These are phyloP conservation scores for Cladosporium halotolerans DNA, from an alignment of 2,329 filamentous ascomycete species.

Conservation along the genomic window DNA sequence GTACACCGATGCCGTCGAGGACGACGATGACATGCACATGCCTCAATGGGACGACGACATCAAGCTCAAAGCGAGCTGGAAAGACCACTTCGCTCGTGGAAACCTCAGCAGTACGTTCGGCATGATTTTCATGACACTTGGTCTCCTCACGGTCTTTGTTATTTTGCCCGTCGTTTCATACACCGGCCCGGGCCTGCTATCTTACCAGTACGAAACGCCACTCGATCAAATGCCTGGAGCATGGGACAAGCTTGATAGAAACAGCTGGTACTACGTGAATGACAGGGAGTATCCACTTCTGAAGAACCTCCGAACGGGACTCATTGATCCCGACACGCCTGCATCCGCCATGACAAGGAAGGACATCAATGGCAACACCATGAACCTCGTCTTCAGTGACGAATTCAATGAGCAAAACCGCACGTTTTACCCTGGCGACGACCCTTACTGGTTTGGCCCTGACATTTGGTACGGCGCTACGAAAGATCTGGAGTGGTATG, in stretches of 20 bases:
- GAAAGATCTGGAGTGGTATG: constrained; percentile 56
- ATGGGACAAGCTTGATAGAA: constrained; percentile 3
- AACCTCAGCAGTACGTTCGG: constrained; percentile 40
- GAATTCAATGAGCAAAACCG: constrained; percentile 63
- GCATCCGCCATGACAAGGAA: constrained; percentile 50
- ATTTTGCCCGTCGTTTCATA: constrained; percentile 46
- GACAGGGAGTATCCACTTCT: constrained; percentile 35
- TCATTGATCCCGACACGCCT: constrained; percentile 65
- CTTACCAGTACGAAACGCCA: constrained; percentile 35
- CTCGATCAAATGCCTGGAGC: constrained; percentile 33
- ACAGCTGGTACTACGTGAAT: constrained; percentile 10
- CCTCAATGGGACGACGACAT: constrained; percentile 46
- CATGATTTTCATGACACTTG: constrained; percentile 40
- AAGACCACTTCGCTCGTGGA: constrained; percentile 41
- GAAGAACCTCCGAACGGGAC: constrained; percentile 52
- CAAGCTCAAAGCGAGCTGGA: constrained; percentile 36
- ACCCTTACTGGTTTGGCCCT: constrained; percentile 61
- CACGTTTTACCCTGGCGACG: constrained; percentile 65
- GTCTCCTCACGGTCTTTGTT: constrained; percentile 46
- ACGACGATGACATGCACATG: constrained; percentile 51
- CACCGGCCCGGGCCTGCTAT: constrained; percentile 34
- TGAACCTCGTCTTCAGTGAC: constrained; percentile 62
- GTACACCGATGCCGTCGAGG: constrained; percentile 46
- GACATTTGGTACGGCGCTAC: constrained; percentile 70
- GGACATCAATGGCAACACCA: constrained; percentile 52